These are phyloP conservation scores for Pelagomonas calceolata DNA, from an alignment of 108 stramenopile genomes.

Conservation along the genomic window DNA sequence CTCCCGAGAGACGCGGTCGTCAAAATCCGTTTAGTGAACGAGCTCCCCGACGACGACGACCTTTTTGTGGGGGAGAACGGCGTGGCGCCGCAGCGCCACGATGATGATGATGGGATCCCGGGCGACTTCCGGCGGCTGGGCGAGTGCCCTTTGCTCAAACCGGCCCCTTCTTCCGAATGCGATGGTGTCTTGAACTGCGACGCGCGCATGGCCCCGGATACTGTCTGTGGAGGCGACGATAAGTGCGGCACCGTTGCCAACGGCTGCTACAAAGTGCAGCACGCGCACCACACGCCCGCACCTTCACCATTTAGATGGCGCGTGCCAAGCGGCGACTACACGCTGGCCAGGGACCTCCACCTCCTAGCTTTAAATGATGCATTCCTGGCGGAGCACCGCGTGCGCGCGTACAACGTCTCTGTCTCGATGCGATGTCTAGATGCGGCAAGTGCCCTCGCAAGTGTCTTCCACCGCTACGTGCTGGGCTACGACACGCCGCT, in stretches of 20 bases:
- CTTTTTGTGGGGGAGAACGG: neutral
- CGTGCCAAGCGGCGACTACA: neutral
- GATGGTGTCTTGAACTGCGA: no score
- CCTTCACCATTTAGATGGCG: no score
- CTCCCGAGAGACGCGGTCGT: neutral
- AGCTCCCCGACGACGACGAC: neutral
- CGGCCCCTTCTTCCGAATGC: no score
- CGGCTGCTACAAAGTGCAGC: no score
- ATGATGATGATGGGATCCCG: neutral
- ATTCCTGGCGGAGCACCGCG: neutral
- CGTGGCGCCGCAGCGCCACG: neutral
- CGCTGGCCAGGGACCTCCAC: neutral
- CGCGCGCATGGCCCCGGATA: no score
- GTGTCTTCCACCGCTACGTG: neutral
- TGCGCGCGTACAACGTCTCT: neutral
- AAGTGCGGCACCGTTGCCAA: no score
- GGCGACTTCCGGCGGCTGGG: no score
- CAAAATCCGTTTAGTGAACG: neutral
- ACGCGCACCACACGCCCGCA: no score
- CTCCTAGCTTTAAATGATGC: neutral
- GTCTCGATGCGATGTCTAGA: neutral
- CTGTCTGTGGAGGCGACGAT: no score
- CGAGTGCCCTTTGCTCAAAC: no score
- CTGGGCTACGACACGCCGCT: neutral
- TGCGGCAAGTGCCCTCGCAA: neutral